Conservation (phyloP, 495 filamentous ascomycete species). For the Clavariopsis aquatica region DNA sequence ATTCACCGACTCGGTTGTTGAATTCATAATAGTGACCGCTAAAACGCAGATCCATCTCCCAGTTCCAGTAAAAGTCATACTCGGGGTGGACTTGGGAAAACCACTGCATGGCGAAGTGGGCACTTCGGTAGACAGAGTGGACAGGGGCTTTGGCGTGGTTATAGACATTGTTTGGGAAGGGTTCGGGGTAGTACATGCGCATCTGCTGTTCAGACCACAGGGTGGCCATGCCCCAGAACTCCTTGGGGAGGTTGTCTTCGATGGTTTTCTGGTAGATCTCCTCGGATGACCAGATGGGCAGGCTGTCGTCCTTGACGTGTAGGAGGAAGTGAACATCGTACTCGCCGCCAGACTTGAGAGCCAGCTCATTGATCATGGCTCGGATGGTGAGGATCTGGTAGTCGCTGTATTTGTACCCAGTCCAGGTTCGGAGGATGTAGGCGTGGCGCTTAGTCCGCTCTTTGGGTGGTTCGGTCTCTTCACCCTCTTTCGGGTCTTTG, state of each 20-base stretch:
- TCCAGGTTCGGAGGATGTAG: conserved; percentile 48
- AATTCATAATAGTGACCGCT: conserved; percentile 59
- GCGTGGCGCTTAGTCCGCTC: conserved; percentile 44
- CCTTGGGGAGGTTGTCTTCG: conserved; percentile 53
- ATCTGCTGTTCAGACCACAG: conserved; percentile 57
- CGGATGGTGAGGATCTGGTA: conserved; percentile 51
- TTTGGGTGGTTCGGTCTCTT: conserved; percentile 33
- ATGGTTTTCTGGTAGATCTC: conserved; percentile 55
- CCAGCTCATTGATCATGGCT: conserved; percentile 58
- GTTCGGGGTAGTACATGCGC: conserved; percentile 50
- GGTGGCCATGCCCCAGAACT: conserved; percentile 58
- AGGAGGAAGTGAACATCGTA: conserved; percentile 62
- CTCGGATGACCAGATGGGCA: conserved; percentile 55
- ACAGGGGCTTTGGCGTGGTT: conserved; percentile 42
- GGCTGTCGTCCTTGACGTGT: conserved; percentile 57
- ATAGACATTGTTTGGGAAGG: conserved; percentile 46
- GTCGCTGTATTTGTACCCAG: conserved; percentile 44
- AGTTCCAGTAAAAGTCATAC: conserved; percentile 64
- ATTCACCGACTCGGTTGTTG: conserved; percentile 50
- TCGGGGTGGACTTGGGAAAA: conserved; percentile 59
- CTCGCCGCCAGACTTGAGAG: conserved; percentile 57
- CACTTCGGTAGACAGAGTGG: conserved; percentile 47
- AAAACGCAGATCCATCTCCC: conserved; percentile 63
- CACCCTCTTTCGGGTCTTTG: conserved; percentile 6
- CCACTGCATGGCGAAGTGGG: conserved; percentile 55